Evolutionary conservation across 1,284 basidiomycete genomes (phyloP).

Genomic region (Mrakiaceae sp.): DNA sequence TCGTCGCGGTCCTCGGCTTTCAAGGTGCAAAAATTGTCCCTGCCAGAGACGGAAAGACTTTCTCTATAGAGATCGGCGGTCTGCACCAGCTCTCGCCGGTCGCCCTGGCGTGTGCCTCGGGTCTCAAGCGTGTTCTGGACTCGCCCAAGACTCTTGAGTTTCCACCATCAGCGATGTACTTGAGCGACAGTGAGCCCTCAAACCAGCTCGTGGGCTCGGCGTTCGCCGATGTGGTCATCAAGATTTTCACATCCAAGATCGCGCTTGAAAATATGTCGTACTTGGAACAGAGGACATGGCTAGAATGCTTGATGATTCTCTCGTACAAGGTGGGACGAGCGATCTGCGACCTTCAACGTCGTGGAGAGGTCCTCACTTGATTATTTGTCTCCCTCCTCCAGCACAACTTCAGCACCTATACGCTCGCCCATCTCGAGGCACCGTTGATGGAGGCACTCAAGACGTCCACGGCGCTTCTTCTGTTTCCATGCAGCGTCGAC

Average conservation of each 20-base stretch:
- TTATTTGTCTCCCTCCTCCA: neutral
- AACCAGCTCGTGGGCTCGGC: neutral
- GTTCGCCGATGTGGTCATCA: neutral
- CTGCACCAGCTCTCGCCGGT: neutral
- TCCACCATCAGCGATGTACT: neutral
- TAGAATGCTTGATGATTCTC: neutral
- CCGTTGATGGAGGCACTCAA: neutral
- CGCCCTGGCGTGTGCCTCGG: neutral
- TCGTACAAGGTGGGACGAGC: neutral
- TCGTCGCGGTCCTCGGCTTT: neutral
- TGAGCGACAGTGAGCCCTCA: neutral
- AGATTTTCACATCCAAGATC: neutral
- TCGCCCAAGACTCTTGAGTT: neutral
- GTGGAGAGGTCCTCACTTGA: neutral
- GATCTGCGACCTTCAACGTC: neutral
- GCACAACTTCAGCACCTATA: neutral
- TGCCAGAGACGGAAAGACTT: neutral
- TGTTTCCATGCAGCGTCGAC: too few species aligned
- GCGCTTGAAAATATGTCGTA: neutral
- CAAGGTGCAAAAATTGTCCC: neutral
- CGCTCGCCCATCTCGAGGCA: neutral
- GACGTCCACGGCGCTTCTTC: neutral
- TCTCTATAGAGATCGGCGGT: neutral
- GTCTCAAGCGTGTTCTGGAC: neutral
- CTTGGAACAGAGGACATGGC: constrained; percentile 3